A percentile compares a stretch with the other conserved stretches of the same genome.
These are phyloP conservation scores for Boletellus ananiceps DNA, from an alignment of 768 basidiomycete species.

Conservation along the genomic window DNA sequence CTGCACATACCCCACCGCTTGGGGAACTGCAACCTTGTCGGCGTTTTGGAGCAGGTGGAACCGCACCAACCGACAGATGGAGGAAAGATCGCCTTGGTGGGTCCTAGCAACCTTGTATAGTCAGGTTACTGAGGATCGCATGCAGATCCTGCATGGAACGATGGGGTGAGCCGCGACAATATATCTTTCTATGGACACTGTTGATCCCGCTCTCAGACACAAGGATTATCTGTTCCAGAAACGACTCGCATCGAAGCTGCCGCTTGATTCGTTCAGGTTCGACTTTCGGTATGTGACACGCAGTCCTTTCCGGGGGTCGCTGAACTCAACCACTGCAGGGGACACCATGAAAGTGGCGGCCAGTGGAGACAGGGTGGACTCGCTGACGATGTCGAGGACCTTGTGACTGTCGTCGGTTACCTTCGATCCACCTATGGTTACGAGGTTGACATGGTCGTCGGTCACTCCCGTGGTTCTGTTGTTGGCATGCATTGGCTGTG, in stretches of 20 bases:
- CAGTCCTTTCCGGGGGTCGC: background rate
- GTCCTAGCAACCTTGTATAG: conserved; percentile 19
- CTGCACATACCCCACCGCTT: conserved; percentile 48
- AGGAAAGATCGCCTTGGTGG: conserved; percentile 60
- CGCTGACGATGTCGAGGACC: conserved; percentile 58
- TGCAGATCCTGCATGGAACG: conserved; percentile 72
- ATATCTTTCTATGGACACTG: background rate
- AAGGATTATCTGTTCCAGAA: conserved; percentile 84
- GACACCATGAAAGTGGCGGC: conserved; percentile 74
- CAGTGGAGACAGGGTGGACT: conserved; percentile 58
- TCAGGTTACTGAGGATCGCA: conserved; percentile 14
- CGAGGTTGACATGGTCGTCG: conserved; percentile 62
- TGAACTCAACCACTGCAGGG: conserved; percentile 38
- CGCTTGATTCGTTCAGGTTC: conserved; percentile 79
- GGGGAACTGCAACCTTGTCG: conserved; percentile 47
- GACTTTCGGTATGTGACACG: conserved; percentile 67
- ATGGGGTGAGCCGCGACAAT: conserved; percentile 53
- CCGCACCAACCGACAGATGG: conserved; percentile 49
- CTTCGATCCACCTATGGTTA: conserved; percentile 61
- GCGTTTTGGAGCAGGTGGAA: conserved; percentile 58
- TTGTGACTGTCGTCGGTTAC: conserved; percentile 59
- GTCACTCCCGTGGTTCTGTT: conserved; percentile 76
- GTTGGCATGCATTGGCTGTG: conserved; percentile 66
- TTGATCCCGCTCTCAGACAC: conserved; percentile 46
- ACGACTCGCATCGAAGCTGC: conserved; percentile 57